phyloP scores from a whole-genome alignment of 1,284 basidiomycete species.

The Erythrobasidium hasegawianum region DNA sequence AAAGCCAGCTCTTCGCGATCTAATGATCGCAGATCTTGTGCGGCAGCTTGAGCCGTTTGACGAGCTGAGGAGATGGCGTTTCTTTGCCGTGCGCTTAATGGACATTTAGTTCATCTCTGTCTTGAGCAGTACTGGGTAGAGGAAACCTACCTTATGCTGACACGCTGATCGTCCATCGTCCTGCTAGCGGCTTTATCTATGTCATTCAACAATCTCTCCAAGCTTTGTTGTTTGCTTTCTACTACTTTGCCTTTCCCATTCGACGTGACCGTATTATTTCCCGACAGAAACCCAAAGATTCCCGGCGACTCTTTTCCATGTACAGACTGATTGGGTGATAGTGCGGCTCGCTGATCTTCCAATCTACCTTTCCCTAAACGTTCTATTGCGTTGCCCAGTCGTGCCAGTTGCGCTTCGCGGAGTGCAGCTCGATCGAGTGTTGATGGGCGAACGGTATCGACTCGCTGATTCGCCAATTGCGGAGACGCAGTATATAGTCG shows the following conservation, averaged over 20 bases:
- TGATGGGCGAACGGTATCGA: conserved; percentile 64
- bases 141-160: conserved; percentile 61
- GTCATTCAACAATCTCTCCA: conserved; percentile 67
- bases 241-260: conserved; percentile 5
- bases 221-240: conserved; percentile 36
- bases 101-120: no score
- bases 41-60: not conserved
- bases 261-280: not conserved
- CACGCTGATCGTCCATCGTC: conserved; percentile 64
- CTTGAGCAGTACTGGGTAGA: conserved; percentile 39
- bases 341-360: conserved; percentile 46
- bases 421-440: conserved; percentile 34
- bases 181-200: conserved; percentile 67
- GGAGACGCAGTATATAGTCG: conserved; percentile 74
- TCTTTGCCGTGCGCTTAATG: conserved; percentile 1
- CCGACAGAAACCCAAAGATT: not conserved
- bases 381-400: conserved; percentile 45
- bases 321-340: conserved; percentile 34
- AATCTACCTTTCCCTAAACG: conserved; percentile 45
- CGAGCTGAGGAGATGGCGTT: not conserved
- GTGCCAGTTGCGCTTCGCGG: conserved; percentile 43
- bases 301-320: not conserved
- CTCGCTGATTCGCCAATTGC: conserved; percentile 78
- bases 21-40: not conserved
- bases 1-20: conserved; percentile 39